These are phyloP conservation scores for Stephania japonica DNA, from an alignment of 164 flowering plant species.

Conservation along the genomic window DNA sequence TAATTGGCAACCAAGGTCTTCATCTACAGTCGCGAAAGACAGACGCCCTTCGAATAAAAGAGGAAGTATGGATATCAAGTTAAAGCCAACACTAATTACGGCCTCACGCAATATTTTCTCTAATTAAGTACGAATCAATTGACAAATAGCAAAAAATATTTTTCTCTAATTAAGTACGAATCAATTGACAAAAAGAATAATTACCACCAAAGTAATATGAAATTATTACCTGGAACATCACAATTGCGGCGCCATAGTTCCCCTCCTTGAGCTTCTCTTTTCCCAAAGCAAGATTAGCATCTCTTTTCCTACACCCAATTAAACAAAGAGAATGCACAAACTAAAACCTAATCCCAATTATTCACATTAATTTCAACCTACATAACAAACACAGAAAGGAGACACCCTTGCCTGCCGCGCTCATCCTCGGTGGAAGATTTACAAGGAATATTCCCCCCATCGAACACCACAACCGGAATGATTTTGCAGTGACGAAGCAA, in stretches of 20 bases:
- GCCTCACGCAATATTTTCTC: not conserved
- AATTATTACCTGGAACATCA: constrained; percentile 60
- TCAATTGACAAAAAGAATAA: not conserved
- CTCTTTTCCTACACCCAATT: constrained; percentile 43
- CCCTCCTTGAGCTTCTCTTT: constrained; percentile 60
- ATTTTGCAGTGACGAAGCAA: constrained; percentile 58
- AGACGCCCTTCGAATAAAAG: no score
- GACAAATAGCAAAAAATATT: no score
- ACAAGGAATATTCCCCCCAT: constrained; percentile 68
- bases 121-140: not conserved
- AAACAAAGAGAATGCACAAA: not conserved
- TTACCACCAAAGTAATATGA: not conserved
- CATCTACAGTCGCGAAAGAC: no score
- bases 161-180: not conserved
- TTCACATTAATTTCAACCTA: not conserved
- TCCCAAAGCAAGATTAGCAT: constrained; percentile 51
- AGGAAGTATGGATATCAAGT: no score
- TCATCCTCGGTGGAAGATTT: constrained; percentile 59
- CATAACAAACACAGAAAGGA: not conserved
- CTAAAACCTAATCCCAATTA: not conserved
- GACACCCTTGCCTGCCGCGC: constrained; percentile 49
- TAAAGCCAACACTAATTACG: no score
- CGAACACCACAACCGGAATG: constrained; percentile 81
- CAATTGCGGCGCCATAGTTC: constrained; percentile 45
- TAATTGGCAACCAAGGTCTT: no score